phyloP scores from a whole-genome alignment of 768 basidiomycete species.

The Mycena vitilis region DNA sequence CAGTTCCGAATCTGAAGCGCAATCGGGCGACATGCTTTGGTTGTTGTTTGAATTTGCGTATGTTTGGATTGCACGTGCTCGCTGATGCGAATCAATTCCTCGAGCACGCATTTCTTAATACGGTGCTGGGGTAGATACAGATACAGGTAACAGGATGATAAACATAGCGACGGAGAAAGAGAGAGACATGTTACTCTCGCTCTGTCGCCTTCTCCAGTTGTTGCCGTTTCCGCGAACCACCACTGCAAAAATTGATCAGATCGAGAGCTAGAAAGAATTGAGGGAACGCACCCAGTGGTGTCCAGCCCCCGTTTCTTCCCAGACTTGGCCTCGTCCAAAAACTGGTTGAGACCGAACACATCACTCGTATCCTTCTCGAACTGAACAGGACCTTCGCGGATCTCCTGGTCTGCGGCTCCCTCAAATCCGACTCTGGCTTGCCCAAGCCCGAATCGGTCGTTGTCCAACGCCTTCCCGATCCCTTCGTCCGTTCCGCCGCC shows the following conservation, averaged over 20 bases:
- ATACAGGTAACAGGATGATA: constrained; percentile 19
- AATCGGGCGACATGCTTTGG: constrained; percentile 10
- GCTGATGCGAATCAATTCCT: not conserved
- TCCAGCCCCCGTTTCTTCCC: constrained; percentile 93
- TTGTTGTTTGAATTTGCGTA: not conserved
- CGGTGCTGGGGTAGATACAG: constrained; percentile 12
- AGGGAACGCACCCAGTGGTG: constrained; percentile 69
- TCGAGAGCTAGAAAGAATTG: constrained; percentile 6
- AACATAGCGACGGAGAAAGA: constrained; percentile 1
- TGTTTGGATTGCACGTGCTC: constrained; percentile 16
- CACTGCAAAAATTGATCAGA: constrained; percentile 42
- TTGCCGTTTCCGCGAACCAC: constrained; percentile 64
- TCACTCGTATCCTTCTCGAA: constrained; percentile 99
- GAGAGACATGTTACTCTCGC: constrained; percentile 31
- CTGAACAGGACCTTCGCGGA: constrained; percentile 93
- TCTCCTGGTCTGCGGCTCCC: constrained; percentile 87
- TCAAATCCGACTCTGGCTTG: constrained; percentile 89
- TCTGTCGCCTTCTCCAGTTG: constrained; percentile 62
- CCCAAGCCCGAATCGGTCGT: constrained; percentile 94
- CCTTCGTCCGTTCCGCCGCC: constrained; percentile 97
- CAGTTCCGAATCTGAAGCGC: not conserved
- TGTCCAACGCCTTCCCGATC: constrained; percentile 88
- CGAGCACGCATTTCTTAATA: not conserved
- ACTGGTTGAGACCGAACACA: constrained; percentile 96
- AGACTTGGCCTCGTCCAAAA: constrained; percentile 96